phyloP scores from a whole-genome alignment of 1,284 basidiomycete genomes.

The Entoloma clypeatum region DNA sequence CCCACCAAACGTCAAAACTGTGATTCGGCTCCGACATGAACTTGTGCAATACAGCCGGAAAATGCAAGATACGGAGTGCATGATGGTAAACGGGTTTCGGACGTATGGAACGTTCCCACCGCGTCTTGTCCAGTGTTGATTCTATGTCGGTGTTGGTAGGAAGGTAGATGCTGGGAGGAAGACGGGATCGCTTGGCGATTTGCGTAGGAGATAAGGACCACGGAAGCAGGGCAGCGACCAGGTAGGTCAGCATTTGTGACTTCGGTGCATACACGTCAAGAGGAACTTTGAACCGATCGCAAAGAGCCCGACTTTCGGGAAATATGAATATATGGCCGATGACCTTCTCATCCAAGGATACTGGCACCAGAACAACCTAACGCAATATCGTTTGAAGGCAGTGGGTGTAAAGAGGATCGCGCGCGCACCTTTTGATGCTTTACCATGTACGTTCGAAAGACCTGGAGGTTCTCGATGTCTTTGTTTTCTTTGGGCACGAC shows the following conservation, averaged over 20 bases:
- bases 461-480: conserved; percentile 33
- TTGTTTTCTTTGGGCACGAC: conserved; percentile 36
- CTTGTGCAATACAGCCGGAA: conserved; percentile 40
- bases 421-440: conserved; percentile 42
- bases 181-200: conserved; percentile 19
- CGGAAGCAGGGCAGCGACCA: conserved; percentile 46
- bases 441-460: conserved; percentile 44
- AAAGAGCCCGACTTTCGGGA: conserved; percentile 26
- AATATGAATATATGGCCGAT: conserved; percentile 41
- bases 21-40: conserved; percentile 32
- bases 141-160: conserved; percentile 14
- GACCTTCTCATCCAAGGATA: conserved; percentile 43
- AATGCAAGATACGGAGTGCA: conserved; percentile 42
- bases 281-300: conserved; percentile 32
- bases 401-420: conserved; percentile 8
- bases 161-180: conserved; percentile 14
- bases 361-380: conserved; percentile 50
- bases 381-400: conserved; percentile 3
- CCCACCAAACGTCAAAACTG: conserved; percentile 35
- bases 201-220: conserved; percentile 36
- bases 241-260: conserved; percentile 19
- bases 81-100: conserved; percentile 33
- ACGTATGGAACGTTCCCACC: conserved; percentile 21
- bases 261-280: too few species aligned
- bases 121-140: conserved; percentile 14